A percentile compares a stretch with the other conserved stretches of the same genome.
phyloP scores from a whole-genome alignment of 352 stramenopile species.

The Lagenidium giganteum region DNA sequence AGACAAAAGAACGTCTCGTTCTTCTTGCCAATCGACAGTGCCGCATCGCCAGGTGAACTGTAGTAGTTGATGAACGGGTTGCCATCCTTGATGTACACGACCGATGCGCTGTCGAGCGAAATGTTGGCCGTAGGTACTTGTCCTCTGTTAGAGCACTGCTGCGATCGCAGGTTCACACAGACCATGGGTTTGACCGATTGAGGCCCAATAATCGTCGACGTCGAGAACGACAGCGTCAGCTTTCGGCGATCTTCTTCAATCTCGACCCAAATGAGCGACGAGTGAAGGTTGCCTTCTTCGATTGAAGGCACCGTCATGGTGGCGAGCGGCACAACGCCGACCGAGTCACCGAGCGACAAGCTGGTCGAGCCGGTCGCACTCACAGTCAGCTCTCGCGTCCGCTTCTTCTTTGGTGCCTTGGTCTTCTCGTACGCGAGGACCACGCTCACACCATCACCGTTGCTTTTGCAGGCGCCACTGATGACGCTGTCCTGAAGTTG shows the following conservation, averaged over 20 bases:
- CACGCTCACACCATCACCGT: slow-evolving; percentile 28
- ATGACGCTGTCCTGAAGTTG: slow-evolving; percentile 55
- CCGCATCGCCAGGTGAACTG: slow-evolving; percentile 41
- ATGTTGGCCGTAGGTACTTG: slow-evolving; percentile 36
- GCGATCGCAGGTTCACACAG: slow-evolving; percentile 58
- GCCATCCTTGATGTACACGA: slow-evolving; percentile 63
- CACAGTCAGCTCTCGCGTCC: slow-evolving; percentile 41
- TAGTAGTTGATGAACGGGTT: slow-evolving; percentile 79
- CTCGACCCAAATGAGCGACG: slow-evolving; percentile 75
- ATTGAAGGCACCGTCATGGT: slow-evolving; percentile 50
- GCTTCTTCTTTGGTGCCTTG: slow-evolving; percentile 21
- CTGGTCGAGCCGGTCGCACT: slow-evolving; percentile 21
- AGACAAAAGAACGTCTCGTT: slow-evolving; percentile 80
- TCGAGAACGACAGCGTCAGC: slow-evolving; percentile 73
- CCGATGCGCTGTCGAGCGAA: slow-evolving; percentile 31
- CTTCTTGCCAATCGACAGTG: slow-evolving; percentile 34
- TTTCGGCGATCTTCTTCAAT: slow-evolving; percentile 45
- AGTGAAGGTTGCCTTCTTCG: slow-evolving; percentile 40
- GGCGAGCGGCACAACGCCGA: slow-evolving; percentile 49
- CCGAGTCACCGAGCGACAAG: slow-evolving; percentile 13
- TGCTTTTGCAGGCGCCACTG: slow-evolving; percentile 24
- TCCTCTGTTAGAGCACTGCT: slow-evolving; percentile 44
- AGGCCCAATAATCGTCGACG: slow-evolving; percentile 59
- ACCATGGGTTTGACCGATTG: slow-evolving; percentile 61
- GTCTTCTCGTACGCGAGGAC: slow-evolving; percentile 56